Percentiles rank a stretch among this genome's conserved stretches.
Conservation (phyloP, 2,329 filamentous ascomycete genomes). For the Fonsecaea monophora region DNA sequence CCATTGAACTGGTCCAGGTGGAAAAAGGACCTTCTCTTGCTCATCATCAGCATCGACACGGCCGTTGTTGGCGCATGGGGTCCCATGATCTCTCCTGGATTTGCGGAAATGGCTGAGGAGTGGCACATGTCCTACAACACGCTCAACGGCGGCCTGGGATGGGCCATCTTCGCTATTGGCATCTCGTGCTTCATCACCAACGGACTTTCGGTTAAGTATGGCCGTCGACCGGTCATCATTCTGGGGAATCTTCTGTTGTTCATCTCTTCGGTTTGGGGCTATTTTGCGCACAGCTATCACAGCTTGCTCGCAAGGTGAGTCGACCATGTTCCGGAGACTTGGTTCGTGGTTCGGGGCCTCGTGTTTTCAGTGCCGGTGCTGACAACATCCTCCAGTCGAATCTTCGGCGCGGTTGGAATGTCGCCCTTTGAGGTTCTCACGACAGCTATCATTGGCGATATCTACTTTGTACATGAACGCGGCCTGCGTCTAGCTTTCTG, state of each 20-base stretch:
- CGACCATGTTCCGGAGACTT: background rate
- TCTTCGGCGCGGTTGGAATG: constrained; percentile 39
- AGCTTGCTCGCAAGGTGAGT: constrained; percentile 31
- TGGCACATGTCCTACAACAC: constrained; percentile 46
- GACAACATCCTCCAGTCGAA: constrained; percentile 15
- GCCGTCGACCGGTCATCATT: constrained; percentile 36
- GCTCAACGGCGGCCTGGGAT: constrained; percentile 46
- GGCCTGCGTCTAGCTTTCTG: constrained; percentile 49
- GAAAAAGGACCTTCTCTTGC: constrained; percentile 51
- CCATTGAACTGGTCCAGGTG: constrained; percentile 44
- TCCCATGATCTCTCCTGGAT: constrained; percentile 50
- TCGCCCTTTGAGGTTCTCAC: constrained; percentile 37
- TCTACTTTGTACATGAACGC: constrained; percentile 56
- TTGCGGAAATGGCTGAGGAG: constrained; percentile 43
- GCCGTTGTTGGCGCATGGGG: constrained; percentile 46
- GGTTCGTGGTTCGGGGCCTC: background rate
- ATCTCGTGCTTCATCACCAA: constrained; percentile 40
- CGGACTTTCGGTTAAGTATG: constrained; percentile 35
- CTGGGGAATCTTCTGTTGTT: constrained; percentile 34
- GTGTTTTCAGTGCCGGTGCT: background rate
- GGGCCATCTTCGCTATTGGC: constrained; percentile 45
- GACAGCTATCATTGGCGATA: constrained; percentile 50
- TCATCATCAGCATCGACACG: constrained; percentile 49
- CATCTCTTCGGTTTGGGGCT: constrained; percentile 37
- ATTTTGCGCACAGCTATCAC: constrained; percentile 37